Evolutionary conservation across 345 rosid genomes (phyloP).

Genomic region (Salix arbutifolia): DNA sequence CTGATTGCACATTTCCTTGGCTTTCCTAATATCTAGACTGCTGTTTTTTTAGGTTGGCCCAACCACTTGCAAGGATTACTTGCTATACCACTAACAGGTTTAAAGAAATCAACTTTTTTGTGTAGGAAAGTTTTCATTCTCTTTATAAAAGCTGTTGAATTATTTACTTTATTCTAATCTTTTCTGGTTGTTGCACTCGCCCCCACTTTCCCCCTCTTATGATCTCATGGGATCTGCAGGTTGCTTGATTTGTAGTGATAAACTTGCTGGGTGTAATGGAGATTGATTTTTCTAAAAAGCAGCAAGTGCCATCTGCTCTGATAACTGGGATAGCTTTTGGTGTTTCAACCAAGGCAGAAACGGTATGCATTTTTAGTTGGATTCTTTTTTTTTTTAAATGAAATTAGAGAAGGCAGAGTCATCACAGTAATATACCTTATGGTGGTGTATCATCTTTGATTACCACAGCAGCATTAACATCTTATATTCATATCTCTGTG

Average conservation of each 20-base stretch:
- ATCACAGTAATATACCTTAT: neutral
- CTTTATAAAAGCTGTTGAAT: too few relatives aligned
- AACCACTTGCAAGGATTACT: too few relatives aligned
- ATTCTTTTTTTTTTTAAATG: neutral
- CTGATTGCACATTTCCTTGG: neutral
- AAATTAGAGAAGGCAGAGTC: neutral
- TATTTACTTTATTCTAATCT: too few relatives aligned
- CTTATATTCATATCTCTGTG: neutral
- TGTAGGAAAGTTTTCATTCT: too few relatives aligned
- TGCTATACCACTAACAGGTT: too few relatives aligned
- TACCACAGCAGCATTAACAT: neutral
- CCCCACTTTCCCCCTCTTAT: neutral
- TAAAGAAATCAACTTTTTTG: too few relatives aligned
- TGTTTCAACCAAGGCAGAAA: slow-evolving; percentile 42
- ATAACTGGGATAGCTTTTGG: slow-evolving; percentile 37
- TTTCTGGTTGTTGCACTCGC: too few relatives aligned
- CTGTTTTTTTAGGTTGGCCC: too few relatives aligned
- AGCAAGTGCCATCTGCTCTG: slow-evolving; percentile 39
- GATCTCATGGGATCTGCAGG: slow-evolving; percentile 11
- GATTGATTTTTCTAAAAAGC: slow-evolving; percentile 29
- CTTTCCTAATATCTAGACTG: too few relatives aligned
- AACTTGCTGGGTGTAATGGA: slow-evolving; percentile 28
- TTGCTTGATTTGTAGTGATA: slow-evolving; percentile 12
- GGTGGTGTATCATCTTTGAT: neutral
- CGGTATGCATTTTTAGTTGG: slow-evolving; percentile 15